Evolutionary conservation across 2,329 filamentous ascomycete species (phyloP), one percentile per base, ranked within the genome.

Genomic region (Colletotrichum melonis): DNA sequence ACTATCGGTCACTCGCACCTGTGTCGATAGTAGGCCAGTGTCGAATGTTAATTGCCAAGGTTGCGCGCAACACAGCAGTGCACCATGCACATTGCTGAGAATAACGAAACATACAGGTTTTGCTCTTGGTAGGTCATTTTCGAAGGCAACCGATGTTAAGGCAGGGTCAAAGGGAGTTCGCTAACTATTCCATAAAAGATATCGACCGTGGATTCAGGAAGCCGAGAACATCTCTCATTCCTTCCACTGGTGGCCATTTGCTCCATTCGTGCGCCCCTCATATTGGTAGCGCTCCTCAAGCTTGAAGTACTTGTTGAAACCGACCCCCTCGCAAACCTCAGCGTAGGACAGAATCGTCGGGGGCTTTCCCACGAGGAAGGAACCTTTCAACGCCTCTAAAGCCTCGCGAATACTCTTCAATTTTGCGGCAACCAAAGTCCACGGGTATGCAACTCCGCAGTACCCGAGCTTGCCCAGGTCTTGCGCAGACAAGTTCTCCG

Each of bases 241-340:
- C 26, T 59, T 38, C 66, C 71, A 73, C 46, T 69, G 71, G 19
- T 69, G 66, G 16, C 71, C 71, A n/a, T 73, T 69, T 3, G 71
- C 71, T 19, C 62, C 62, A 19, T 63, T 73, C 24, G 60, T 42
- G 12, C 71, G 32, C 5, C 71, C 66, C 49, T 66, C 66, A n/a
- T 62, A 73, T 28, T 65, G 59, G 22, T 69, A 66, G 9, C 59
- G 59, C 54, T 73, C 71, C 66, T 73, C 66, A 42, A 65, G 56
- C 35, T 73, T 49, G 55, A 6, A 85, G 69, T 86, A 85, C 35
- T 84, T 81, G 58, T 83, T 82, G 66, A 87, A 87, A 0, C 86
- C 85, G 24, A 87, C 85, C 0, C 84, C 84, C 12, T 85, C 81
- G 49, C 83, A 86, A 0, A 87, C 84, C 59, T 88, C 83, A 0